Evolutionary conservation across 441 rosid species (phyloP).

Genomic region (Populus trichocarpa): DNA sequence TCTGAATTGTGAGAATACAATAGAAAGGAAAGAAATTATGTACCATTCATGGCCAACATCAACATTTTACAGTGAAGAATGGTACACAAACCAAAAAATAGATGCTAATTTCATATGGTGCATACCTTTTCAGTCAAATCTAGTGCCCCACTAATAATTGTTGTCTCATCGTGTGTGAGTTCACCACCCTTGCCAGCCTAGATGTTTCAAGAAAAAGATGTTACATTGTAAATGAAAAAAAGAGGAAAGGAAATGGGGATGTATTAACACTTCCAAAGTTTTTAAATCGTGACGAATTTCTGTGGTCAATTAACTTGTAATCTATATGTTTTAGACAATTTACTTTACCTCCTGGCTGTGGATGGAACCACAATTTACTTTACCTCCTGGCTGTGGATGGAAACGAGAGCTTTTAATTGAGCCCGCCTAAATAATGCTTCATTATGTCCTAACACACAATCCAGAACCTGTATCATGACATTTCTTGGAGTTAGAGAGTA

Average conservation of each 20-base stretch:
- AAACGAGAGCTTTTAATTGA: conserved; percentile 90
- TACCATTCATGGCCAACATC: not conserved
- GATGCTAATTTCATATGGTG: not conserved
- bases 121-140: conserved; percentile 96
- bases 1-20: not conserved
- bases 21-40: not conserved
- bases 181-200: conserved; percentile 99
- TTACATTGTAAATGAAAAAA: conserved; percentile 9
- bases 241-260: not conserved
- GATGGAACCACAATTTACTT: not conserved
- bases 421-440: conserved; percentile 92
- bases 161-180: conserved; percentile 97
- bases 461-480: conserved; percentile 56
- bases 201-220: conserved; percentile 14
- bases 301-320: not conserved
- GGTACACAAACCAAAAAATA: too few relatives aligned
- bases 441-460: conserved; percentile 82
- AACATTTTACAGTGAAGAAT: not conserved
- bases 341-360: too few relatives aligned
- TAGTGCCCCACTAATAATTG: conserved; percentile 93
- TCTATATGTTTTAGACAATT: too few relatives aligned
- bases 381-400: conserved; percentile 95
- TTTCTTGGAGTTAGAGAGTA: conserved; percentile 2
- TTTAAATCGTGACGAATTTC: not conserved
- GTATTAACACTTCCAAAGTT: not conserved